Conservation (phyloP, 1,284 basidiomycete genomes). For the Athelia psychrophila region DNA sequence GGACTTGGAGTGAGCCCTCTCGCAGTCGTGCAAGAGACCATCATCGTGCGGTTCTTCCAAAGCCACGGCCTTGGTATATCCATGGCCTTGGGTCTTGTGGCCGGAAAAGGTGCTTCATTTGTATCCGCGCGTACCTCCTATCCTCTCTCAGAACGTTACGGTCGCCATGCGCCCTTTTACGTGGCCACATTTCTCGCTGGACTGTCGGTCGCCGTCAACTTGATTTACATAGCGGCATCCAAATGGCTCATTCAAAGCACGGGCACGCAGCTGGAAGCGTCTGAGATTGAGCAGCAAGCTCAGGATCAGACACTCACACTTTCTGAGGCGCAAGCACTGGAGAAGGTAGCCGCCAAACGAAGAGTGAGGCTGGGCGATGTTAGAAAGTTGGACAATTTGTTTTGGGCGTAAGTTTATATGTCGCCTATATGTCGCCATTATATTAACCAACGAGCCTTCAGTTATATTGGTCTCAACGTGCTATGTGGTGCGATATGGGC, state of each 20-base stretch:
- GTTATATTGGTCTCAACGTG: constrained; percentile 69
- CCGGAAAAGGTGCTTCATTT: constrained; percentile 76
- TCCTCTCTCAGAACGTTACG: constrained; percentile 68
- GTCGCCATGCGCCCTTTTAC: constrained; percentile 71
- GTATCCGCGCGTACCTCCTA: constrained; percentile 72
- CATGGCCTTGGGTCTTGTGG: constrained; percentile 76
- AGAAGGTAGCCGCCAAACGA: constrained; percentile 62
- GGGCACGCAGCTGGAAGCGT: constrained; percentile 60
- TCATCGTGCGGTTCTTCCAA: constrained; percentile 79
- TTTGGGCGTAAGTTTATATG: constrained; percentile 63
- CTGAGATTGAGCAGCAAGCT: constrained; percentile 49
- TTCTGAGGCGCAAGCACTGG: constrained; percentile 60
- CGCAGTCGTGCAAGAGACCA: constrained; percentile 75
- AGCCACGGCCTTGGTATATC: constrained; percentile 75
- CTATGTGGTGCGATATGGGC: constrained; percentile 78
- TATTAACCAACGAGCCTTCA: constrained; percentile 19
- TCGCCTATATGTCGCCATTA: background rate
- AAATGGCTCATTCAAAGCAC: constrained; percentile 60
- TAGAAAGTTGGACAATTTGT: constrained; percentile 69
- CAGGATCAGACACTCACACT: constrained; percentile 42
- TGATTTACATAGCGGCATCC: constrained; percentile 61
- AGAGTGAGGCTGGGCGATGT: constrained; percentile 59
- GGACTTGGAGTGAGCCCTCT: constrained; percentile 79
- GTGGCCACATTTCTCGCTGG: constrained; percentile 62
- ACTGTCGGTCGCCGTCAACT: constrained; percentile 65